Percentiles rank a stretch among this genome's conserved stretches.
phyloP scores from a whole-genome alignment of 352 stramenopile species.

The Phytophthora cajani region DNA sequence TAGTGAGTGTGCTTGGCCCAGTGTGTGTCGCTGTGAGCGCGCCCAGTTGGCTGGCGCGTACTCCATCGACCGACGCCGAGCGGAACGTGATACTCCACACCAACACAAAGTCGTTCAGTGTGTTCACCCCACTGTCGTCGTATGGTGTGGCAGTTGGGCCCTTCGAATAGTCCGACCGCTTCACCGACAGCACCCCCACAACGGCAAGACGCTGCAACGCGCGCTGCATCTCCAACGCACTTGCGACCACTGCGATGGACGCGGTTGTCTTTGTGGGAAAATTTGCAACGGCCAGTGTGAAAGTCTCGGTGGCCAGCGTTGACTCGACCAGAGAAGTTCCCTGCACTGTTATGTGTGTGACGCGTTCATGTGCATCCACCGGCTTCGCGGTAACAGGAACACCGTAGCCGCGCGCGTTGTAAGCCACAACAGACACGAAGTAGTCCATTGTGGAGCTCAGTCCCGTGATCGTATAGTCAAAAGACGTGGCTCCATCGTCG shows the following conservation, averaged over 20 bases:
- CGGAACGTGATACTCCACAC: conserved; percentile 85
- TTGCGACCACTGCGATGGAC: conserved; percentile 56
- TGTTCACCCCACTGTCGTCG: conserved; percentile 57
- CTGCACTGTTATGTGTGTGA: conserved; percentile 55
- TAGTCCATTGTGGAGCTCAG: conserved; percentile 62
- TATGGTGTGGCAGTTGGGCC: conserved; percentile 45
- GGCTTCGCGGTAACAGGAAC: conserved; percentile 50
- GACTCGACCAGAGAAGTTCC: conserved; percentile 38
- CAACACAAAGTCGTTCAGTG: conserved; percentile 48
- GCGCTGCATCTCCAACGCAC: conserved; percentile 54
- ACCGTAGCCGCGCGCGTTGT: conserved; percentile 83
- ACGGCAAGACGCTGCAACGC: conserved; percentile 59
- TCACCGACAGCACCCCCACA: conserved; percentile 65
- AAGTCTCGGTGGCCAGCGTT: conserved; percentile 45
- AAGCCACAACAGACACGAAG: conserved; percentile 84
- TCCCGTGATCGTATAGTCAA: conserved; percentile 49
- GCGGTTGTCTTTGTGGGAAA: conserved; percentile 44
- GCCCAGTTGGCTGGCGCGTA: conserved; percentile 61
- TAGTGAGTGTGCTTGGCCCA: conserved; percentile 27
- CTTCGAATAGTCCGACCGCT: conserved; percentile 66
- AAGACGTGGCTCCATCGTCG: not conserved
- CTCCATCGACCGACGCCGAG: conserved; percentile 49
- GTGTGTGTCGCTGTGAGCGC: conserved; percentile 42
- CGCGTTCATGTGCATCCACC: conserved; percentile 55
- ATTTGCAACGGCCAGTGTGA: conserved; percentile 67